Evolutionary conservation across 495 filamentous ascomycete species (phyloP).

Genomic region (Geopyxis carbonaria): DNA sequence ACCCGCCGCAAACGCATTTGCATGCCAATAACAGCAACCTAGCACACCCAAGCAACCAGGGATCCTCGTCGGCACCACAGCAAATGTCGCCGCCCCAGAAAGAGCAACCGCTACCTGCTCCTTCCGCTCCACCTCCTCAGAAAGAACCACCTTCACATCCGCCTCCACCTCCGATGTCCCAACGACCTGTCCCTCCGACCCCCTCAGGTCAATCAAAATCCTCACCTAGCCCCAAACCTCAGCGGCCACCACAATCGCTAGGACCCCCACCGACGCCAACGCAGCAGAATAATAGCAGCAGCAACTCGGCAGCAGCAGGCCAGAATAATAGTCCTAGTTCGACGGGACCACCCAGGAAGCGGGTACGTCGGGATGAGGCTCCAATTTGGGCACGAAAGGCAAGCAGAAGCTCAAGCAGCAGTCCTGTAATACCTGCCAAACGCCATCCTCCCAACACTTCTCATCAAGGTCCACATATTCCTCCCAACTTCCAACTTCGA

Average conservation of each 20-base stretch:
- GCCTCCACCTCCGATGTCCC: slow-evolving; percentile 1
- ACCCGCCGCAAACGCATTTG: slow-evolving; percentile 17
- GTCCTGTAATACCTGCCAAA: slow-evolving; percentile 24
- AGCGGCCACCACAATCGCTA: slow-evolving; percentile 9
- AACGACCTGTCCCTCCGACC: not conserved
- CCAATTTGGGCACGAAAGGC: slow-evolving; percentile 29
- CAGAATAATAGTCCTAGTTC: slow-evolving; percentile 16
- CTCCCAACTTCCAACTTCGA: slow-evolving; percentile 1
- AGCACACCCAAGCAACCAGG: slow-evolving; percentile 1
- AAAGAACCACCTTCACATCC: slow-evolving; percentile 7
- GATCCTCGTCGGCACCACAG: not conserved
- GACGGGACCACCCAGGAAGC: slow-evolving; percentile 21
- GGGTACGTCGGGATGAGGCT: slow-evolving; percentile 24
- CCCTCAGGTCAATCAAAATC: not conserved
- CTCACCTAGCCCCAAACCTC: slow-evolving; percentile 6
- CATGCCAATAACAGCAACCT: slow-evolving; percentile 12
- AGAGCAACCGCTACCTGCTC: slow-evolving; percentile 8
- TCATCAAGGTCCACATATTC: slow-evolving; percentile 5
- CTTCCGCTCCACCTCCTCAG: slow-evolving; percentile 3
- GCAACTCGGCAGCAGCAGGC: slow-evolving; percentile 12
- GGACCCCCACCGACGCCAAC: slow-evolving; percentile 22
- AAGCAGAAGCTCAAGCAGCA: slow-evolving; percentile 25
- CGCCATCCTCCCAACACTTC: slow-evolving; percentile 16
- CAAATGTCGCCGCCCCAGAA: slow-evolving; percentile 5
- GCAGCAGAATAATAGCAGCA: too few relatives aligned